phyloP scores from a whole-genome alignment of 108 stramenopile species.

The Nitzschia palea region DNA sequence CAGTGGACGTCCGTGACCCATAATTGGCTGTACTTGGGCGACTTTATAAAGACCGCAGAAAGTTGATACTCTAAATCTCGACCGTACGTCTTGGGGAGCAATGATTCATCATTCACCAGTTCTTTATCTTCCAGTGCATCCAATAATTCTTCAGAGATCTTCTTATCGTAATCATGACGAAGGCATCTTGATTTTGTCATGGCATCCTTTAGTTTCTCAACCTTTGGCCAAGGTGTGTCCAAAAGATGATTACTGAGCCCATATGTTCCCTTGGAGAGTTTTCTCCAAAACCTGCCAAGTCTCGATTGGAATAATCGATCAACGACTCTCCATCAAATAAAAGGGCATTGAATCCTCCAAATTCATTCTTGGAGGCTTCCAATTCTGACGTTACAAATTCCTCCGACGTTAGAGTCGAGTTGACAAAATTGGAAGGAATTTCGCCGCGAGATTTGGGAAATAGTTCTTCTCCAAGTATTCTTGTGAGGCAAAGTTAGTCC shows the following conservation, averaged over 20 bases:
- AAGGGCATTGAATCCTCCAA: neutral
- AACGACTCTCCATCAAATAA: slow-evolving; percentile 2
- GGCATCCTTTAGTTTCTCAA: neutral
- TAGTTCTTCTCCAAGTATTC: neutral
- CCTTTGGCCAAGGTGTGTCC: slow-evolving; percentile 6
- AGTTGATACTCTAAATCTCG: neutral
- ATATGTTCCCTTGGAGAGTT: neutral
- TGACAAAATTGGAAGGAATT: neutral
- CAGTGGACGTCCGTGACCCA: neutral
- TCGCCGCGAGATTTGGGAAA: neutral
- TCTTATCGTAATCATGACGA: neutral
- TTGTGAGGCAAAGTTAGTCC: neutral
- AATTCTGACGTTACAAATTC: neutral
- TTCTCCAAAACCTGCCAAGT: neutral
- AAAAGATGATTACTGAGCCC: slow-evolving; percentile 11
- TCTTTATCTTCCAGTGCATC: neutral
- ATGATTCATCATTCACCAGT: neutral
- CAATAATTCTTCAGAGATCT: neutral
- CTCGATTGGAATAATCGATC: neutral
- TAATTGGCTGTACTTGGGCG: neutral
- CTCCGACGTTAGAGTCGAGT: neutral
- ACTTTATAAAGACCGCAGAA: neutral
- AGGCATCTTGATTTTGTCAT: neutral
- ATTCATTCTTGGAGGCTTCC: neutral
- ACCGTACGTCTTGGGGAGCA: neutral